Evolutionary conservation across 75 land plant genomes (phyloP), one percentile per base, ranked within the genome.

Genomic region (Larix kaempferi): DNA sequence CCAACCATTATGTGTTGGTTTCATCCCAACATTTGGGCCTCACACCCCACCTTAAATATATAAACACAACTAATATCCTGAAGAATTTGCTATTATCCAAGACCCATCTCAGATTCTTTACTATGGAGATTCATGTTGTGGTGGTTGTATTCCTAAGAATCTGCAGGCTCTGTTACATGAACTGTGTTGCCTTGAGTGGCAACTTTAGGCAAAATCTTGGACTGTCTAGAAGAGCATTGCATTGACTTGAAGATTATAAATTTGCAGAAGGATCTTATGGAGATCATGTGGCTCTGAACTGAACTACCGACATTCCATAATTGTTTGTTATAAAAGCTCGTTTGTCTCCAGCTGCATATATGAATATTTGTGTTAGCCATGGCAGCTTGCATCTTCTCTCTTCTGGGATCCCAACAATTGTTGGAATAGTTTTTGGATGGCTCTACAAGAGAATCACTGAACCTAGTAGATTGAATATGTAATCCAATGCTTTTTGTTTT

Each of bases 21-120:
- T 96, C 99, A 63, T 80, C 79, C 99, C 99, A 96, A 3, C 92
- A 89, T 52, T 98, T 64, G 1, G 99, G 98, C 57, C 94, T 69
- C 2, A 90, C 79, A 26, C 92, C 88, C 65, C 89, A 82, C 71
- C 35, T 85, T 37, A 82, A 80, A 73, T 83, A 94, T 66, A 96
- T 74, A 33, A 86, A 78, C 88, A 89, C 85, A 85, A 92, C 99
- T 83, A 91, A 0, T 26, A 66, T 84, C 79, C 82, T 84, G 75
- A 96, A 92, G 23, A 94, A 78, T 72, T 57, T 84, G 15, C 25
- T 12, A 27, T 74, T 23, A 44, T 94, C 91, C 88, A 96, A 78
- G 72, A 69, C 72, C 72, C 72, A 69, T 69, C 16, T 65, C 69
- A 1, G 52, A 44, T 44, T 44, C 7, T 44, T 44, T 0, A 44